Evolutionary conservation across 345 rosid species (phyloP), one percentile per base, ranked within the genome.

Genomic region (Microthlaspi erraticum): DNA sequence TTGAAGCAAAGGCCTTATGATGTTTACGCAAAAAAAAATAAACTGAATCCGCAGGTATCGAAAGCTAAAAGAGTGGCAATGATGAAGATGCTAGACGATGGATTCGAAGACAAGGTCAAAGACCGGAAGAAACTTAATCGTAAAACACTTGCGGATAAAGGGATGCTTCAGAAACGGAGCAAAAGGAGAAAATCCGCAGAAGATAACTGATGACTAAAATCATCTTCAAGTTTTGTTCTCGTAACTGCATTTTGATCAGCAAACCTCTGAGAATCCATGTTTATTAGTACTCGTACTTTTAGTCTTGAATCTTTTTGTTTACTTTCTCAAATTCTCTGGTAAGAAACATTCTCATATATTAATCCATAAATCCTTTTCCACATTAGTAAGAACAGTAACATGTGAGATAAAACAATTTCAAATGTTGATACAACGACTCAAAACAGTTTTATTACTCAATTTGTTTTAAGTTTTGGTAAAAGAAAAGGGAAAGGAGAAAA

Each of bases 1-100:
- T 46, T 20, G 23, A 10, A 26, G 38, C 17, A 48, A 46, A 13
- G 46, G 50, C 33, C 16, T 60, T n/a, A n/a, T n/a, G 60, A 50
- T 8, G 43, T 61, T 71, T 61, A 60, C 7, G 5, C 48, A 48
- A 48, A 38, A 19, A 31, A 58, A 57, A 38, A 19, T 19, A 58
- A 57, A 13, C 63, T 36, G 23, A 14, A 60, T 69, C 12, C 80
- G 76, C 86, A 91, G 97, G 85, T 94, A 5, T 86, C 77, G 71
- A 89, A 94, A 83, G 99, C 99, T 2, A 91, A 77, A 73, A 93
- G 93, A 1, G 96, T 88, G 69, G 93, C 93, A 1, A 75, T 78
- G 57, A 89, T 91, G 99, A 94, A 88, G 83, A 85, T 89, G 89
- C 69, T 82, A 78, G 97, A 94, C 17, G 89, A 88, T 26, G 96